These are phyloP conservation scores for Acer negundo DNA, from an alignment of 345 rosid species.

Conservation along the genomic window DNA sequence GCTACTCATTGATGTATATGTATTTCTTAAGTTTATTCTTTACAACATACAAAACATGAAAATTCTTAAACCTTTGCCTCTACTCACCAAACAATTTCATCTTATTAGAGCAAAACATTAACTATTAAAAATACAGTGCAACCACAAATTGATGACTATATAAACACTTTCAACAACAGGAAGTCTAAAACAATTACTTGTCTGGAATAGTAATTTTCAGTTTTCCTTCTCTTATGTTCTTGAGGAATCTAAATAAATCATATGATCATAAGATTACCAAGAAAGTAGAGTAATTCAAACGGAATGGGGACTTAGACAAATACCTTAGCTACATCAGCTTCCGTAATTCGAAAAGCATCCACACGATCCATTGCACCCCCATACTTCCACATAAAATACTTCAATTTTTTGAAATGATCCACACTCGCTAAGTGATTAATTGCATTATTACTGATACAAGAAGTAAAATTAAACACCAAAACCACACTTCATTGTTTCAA, in stretches of 20 bases:
- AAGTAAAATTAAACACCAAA: not conserved
- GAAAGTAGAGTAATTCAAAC: not conserved
- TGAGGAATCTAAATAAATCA: not conserved
- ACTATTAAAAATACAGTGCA: not conserved
- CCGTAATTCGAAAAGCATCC: constrained; percentile 53
- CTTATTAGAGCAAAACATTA: not conserved
- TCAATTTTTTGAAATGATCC: constrained; percentile 71
- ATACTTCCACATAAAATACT: constrained; percentile 79
- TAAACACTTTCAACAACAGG: not conserved
- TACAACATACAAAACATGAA: not conserved
- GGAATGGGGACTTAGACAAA: not conserved
- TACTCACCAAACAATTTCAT: not conserved
- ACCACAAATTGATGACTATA: not conserved
- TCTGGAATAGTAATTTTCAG: not conserved
- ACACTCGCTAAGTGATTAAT: constrained; percentile 66
- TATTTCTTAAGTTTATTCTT: not conserved
- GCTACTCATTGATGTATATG: constrained; percentile 3
- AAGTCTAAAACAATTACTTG: not conserved
- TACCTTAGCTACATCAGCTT: constrained; percentile 71
- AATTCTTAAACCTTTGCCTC: not conserved
- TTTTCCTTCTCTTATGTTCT: constrained; percentile 4
- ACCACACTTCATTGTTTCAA: not conserved
- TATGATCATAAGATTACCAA: not conserved
- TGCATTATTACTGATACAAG: constrained; percentile 52
- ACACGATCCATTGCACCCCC: constrained; percentile 62